These are phyloP conservation scores for Aspergillus vadensis DNA, from an alignment of 2,329 filamentous ascomycete genomes.

Conservation along the genomic window DNA sequence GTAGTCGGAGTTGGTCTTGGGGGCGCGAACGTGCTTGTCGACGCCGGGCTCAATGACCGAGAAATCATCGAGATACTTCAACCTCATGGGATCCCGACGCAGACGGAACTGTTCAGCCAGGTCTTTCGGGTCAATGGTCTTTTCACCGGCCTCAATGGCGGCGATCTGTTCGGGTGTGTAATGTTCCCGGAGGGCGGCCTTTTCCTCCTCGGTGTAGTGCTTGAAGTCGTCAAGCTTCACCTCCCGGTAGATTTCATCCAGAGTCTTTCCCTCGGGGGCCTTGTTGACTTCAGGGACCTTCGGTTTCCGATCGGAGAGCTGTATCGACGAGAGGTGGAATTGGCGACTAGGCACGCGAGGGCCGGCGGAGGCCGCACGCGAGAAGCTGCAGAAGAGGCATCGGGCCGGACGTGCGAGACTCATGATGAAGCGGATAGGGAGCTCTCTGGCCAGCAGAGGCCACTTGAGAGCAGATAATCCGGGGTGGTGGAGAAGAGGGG, in stretches of 20 bases:
- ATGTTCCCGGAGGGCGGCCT: constrained; percentile 60
- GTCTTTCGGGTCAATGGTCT: constrained; percentile 72
- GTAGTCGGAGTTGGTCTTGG: constrained; percentile 55
- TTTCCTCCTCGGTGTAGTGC: constrained; percentile 68
- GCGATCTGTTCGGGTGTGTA: constrained; percentile 82
- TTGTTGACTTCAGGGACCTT: constrained; percentile 29
- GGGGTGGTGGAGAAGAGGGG: constrained; percentile 6
- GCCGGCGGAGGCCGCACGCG: constrained; percentile 41
- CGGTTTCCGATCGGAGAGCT: constrained; percentile 42
- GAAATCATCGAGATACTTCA: constrained; percentile 82
- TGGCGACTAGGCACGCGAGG: constrained; percentile 50
- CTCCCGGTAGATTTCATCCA: constrained; percentile 24
- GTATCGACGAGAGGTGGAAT: constrained; percentile 50
- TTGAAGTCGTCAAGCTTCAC: constrained; percentile 43
- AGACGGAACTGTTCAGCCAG: constrained; percentile 71
- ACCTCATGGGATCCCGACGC: constrained; percentile 70
- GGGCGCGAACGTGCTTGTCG: constrained; percentile 65
- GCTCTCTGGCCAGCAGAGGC: constrained; percentile 35
- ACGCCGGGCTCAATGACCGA: constrained; percentile 73
- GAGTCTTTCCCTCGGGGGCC: constrained; percentile 18
- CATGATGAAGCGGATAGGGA: constrained; percentile 41
- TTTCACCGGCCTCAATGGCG: constrained; percentile 79
- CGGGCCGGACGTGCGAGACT: constrained; percentile 51
- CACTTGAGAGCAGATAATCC: constrained; percentile 18
- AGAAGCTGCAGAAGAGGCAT: constrained; percentile 55